Evolutionary conservation across 768 basidiomycete genomes (phyloP).

Genomic region (Leccinum rimulosum): DNA sequence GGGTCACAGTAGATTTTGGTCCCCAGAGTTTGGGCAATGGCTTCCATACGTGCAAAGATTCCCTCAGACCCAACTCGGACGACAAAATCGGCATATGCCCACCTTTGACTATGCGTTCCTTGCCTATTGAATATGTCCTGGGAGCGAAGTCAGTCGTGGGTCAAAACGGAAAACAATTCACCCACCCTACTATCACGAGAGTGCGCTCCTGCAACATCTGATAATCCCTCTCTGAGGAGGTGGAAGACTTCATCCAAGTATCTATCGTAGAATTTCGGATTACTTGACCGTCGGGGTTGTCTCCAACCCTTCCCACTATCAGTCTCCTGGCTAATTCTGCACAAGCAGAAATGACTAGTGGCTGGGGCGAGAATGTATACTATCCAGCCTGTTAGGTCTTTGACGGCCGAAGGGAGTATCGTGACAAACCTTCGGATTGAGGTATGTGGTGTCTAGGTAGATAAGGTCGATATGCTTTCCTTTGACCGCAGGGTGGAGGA

Average conservation of each 20-base stretch:
- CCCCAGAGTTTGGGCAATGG: constrained; percentile 76
- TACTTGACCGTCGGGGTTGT: constrained; percentile 23
- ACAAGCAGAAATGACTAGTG: constrained; percentile 91
- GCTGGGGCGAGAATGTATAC: constrained; percentile 95
- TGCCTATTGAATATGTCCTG: constrained; percentile 96
- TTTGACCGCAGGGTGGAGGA: constrained; percentile 78
- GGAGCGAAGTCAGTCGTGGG: constrained; percentile 1
- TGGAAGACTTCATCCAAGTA: constrained; percentile 44
- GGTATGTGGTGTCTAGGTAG: constrained; percentile 95
- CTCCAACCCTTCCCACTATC: constrained; percentile 39
- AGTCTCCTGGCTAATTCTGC: constrained; percentile 73
- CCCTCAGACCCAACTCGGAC: neutral
- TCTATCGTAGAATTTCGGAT: constrained; percentile 42
- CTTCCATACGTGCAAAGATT: constrained; percentile 38
- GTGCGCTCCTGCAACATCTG: constrained; percentile 39
- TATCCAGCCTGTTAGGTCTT: constrained; percentile 28
- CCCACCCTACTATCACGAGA: constrained; percentile 74
- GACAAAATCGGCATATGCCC: neutral
- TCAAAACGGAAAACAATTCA: neutral
- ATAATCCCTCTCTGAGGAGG: constrained; percentile 29
- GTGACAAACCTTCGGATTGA: constrained; percentile 71
- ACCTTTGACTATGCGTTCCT: constrained; percentile 98
- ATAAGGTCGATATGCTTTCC: constrained; percentile 82
- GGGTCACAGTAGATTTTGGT: constrained; percentile 88
- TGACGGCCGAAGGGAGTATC: neutral